Base-by-base conservation (phyloP, 306 rosid genomes). In the Sindora glabra region DNA sequence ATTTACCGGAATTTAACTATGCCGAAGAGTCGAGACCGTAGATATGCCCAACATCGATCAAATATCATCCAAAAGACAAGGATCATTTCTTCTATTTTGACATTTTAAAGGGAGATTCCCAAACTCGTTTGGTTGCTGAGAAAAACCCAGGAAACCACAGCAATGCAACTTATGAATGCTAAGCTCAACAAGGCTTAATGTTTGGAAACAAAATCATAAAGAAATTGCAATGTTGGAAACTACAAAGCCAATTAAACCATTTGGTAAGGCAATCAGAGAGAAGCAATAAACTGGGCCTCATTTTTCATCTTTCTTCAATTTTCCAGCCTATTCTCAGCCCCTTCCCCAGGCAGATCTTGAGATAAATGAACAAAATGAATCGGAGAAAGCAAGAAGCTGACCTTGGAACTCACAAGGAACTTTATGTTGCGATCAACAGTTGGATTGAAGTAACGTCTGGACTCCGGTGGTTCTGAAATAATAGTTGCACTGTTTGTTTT, bases 91-190 rank as follows among this genome's bases (percentile, higher is more conserved):
- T 13, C 17, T 41, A 33, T 14, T 10, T n/a, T 37, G 62, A 52
- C 42, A 48, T 26, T 26, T 38, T 36, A 38, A 67, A 29, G 19
- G 1, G 29, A 8, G 3, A 9, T 59, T 15, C 33, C 64, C 48
- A 66, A 29, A 34, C 70, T 30, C 15, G 54, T 4, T 32, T n/a
- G n/a, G n/a, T n/a, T n/a, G n/a, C n/a, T n/a, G n/a, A n/a, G n/a
- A n/a, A n/a, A n/a, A n/a, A n/a, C n/a, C n/a, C n/a, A n/a, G n/a
- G n/a, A n/a, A n/a, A n/a, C n/a, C n/a, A n/a, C n/a, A n/a, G n/a
- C n/a, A n/a, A 45, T 56, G 15, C 15, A 61, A 72, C n/a, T n/a
- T n/a, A n/a, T n/a, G n/a, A n/a, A 63, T 68, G 67, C 65, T 68
- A 23, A 63, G 18, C 62, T 42, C 2, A 32, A 47, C 37, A 34